These are phyloP conservation scores for Corylus avellana DNA, from an alignment of 306 rosid genomes.

Conservation along the genomic window DNA sequence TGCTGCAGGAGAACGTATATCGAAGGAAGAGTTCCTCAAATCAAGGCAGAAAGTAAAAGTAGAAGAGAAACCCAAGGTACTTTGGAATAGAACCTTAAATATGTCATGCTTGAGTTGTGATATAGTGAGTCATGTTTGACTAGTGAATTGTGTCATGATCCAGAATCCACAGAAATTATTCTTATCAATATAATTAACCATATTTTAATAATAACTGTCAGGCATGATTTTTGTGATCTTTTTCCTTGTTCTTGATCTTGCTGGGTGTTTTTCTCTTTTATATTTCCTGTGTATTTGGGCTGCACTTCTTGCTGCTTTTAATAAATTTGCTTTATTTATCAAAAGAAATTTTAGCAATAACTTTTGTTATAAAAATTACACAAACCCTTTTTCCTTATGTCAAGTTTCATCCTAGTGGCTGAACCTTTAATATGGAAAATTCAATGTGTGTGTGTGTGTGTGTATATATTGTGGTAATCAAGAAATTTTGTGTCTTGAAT, in stretches of 20 bases:
- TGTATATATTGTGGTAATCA: neutral
- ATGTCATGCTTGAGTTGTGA: neutral
- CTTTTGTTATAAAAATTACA: neutral
- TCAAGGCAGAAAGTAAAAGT: constrained; percentile 67
- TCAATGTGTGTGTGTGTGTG: no score
- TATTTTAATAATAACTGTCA: neutral
- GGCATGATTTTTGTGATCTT: neutral
- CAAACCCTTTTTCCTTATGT: no score
- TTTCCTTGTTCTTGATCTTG: neutral
- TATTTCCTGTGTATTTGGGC: no score
- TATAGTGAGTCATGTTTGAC: neutral
- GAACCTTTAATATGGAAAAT: neutral
- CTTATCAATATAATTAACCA: neutral
- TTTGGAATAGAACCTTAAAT: constrained; percentile 9
- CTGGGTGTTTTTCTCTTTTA: neutral
- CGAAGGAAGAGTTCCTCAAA: constrained; percentile 75
- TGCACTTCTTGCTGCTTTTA: no score
- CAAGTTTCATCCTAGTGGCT: neutral
- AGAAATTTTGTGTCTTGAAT: neutral
- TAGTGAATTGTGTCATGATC: neutral
- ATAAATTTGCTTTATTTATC: neutral
- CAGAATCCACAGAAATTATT: neutral
- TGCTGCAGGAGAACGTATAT: constrained; percentile 66
- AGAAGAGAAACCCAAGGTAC: constrained; percentile 83
- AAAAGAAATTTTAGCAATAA: neutral